These are phyloP conservation scores for Podila verticillata DNA, from an alignment of 192 early-diverging fungal species.

Conservation along the genomic window DNA sequence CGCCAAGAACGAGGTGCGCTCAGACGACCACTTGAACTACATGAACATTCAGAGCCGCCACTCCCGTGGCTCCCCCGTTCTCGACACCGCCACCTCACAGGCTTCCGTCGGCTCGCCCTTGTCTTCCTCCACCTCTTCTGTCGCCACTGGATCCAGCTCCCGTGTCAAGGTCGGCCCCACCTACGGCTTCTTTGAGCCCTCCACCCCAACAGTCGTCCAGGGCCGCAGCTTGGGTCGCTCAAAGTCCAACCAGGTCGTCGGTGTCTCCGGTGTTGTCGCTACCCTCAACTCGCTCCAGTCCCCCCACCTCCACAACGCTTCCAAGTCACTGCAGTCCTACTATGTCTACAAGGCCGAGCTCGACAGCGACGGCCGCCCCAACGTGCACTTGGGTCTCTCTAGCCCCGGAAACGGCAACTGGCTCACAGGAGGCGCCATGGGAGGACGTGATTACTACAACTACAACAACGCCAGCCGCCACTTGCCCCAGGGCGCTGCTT, in stretches of 20 bases:
- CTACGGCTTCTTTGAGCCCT: conserved; percentile 48
- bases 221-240: conserved; percentile 70
- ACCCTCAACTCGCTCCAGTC: conserved; percentile 49
- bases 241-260: conserved; percentile 58
- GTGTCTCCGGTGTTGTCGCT: conserved; percentile 73
- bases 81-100: conserved; percentile 35
- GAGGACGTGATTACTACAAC: conserved; percentile 2
- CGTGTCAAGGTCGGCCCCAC: conserved; percentile 50
- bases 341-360: conserved; percentile 70
- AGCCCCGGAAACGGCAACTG: conserved; percentile 13
- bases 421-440: conserved; percentile 6
- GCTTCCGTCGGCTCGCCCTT: conserved; percentile 49
- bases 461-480: conserved; percentile 14
- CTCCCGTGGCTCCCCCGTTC: conserved; percentile 28
- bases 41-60: conserved; percentile 18
- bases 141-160: conserved; percentile 27
- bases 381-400: conserved; percentile 38
- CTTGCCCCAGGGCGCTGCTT: conserved; percentile 11
- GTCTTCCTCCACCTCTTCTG: conserved; percentile 48
- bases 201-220: conserved; percentile 56
- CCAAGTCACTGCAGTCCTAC: conserved; percentile 61
- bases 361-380: conserved; percentile 59
- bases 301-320: conserved; percentile 50
- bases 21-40: conserved; percentile 30
- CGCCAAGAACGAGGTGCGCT: conserved; percentile 35